phyloP scores from a whole-genome alignment of 805 yeast species.

The Candida tammaniensis region DNA sequence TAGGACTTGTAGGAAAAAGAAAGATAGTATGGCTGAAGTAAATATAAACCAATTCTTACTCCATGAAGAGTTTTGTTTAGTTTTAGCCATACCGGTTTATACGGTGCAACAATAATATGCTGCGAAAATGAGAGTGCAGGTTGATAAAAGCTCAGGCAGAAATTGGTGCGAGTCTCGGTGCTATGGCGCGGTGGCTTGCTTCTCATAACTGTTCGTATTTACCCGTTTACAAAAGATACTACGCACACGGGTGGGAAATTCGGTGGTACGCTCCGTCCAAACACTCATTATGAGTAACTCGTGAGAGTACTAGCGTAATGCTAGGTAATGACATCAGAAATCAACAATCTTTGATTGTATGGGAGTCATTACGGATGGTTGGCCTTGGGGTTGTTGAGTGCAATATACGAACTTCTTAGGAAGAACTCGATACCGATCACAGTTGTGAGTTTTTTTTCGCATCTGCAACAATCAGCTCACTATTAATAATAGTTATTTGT shows the following conservation, averaged over 20 bases:
- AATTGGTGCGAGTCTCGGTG: slow-evolving; percentile 3
- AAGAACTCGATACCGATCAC: slow-evolving; percentile 65
- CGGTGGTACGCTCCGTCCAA: slow-evolving; percentile 58
- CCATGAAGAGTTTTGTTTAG: no score
- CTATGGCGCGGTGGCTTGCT: slow-evolving; percentile 21
- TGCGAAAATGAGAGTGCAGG: no score
- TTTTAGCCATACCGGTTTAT: no score
- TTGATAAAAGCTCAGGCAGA: no score
- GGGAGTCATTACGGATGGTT: slow-evolving; percentile 60
- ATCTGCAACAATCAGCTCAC: no score
- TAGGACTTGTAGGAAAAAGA: slow-evolving; percentile 24
- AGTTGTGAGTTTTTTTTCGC: slow-evolving; percentile 45
- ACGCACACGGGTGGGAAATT: slow-evolving; percentile 57
- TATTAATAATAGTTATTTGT: no score
- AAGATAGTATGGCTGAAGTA: slow-evolving; percentile 17
- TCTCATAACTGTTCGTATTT: slow-evolving; percentile 47
- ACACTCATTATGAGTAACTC: slow-evolving; percentile 31
- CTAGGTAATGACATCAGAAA: slow-evolving; percentile 61
- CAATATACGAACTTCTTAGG: slow-evolving; percentile 50
- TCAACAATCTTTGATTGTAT: slow-evolving; percentile 35
- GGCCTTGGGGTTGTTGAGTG: slow-evolving; percentile 56
- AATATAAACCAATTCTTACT: slow-evolving; percentile 9
- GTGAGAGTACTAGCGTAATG: slow-evolving; percentile 61
- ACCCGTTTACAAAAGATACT: slow-evolving; percentile 38
- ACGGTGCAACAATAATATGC: no score